These are phyloP conservation scores for Sphagnurus paluster DNA, from an alignment of 1,284 basidiomycete species.

Conservation along the genomic window DNA sequence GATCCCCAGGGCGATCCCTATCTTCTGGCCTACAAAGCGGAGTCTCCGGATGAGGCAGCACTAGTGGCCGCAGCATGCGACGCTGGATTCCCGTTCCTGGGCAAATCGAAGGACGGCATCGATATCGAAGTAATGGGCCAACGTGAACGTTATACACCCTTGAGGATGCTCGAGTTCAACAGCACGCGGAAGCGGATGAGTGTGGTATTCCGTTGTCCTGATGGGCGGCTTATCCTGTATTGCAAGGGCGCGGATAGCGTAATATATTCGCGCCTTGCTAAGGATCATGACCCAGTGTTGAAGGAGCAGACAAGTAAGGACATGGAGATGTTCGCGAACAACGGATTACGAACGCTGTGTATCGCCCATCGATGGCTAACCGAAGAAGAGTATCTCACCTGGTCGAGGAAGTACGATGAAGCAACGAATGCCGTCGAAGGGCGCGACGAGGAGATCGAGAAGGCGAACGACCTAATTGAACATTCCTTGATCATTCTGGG, in stretches of 20 bases:
- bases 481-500: constrained; percentile 83
- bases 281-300: constrained; percentile 72
- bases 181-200: constrained; percentile 94
- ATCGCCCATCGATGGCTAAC: constrained; percentile 80
- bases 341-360: constrained; percentile 89
- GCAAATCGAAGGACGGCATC: constrained; percentile 71
- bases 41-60: constrained; percentile 94
- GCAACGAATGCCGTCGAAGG: constrained; percentile 77
- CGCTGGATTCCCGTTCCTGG: constrained; percentile 89
- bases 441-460: constrained; percentile 89
- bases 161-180: constrained; percentile 92
- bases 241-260: constrained; percentile 98
- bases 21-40: constrained; percentile 89
- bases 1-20: constrained; percentile 66
- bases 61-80: constrained; percentile 91
- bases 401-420: constrained; percentile 82
- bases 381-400: constrained; percentile 84
- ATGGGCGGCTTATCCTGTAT: constrained; percentile 82
- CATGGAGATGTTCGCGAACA: constrained; percentile 93
- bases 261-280: constrained; percentile 82
- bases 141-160: constrained; percentile 76
- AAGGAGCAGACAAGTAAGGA: constrained; percentile 83
- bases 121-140: constrained; percentile 94
- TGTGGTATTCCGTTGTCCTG: constrained; percentile 81
- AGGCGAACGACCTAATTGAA: constrained; percentile 84